These are phyloP conservation scores for Sugiyamaella castrensis DNA, from an alignment of 1,139 yeast species.

Conservation along the genomic window DNA sequence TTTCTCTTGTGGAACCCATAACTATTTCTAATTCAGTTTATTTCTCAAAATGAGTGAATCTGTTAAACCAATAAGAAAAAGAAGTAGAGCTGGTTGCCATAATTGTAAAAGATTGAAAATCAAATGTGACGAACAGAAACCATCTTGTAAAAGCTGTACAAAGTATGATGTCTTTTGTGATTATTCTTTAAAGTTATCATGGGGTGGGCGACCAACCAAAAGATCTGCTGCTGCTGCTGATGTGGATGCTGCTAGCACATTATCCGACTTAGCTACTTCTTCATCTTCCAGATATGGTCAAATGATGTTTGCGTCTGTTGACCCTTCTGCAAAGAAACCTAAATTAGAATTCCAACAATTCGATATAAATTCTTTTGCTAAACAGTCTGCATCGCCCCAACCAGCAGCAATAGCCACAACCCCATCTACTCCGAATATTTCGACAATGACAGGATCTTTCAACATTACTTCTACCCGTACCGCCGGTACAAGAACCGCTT, in stretches of 20 bases:
- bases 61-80: slow-evolving; percentile 25
- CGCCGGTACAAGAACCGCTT: slow-evolving; percentile 2
- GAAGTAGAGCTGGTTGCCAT: slow-evolving; percentile 36
- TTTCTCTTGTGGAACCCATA: no score
- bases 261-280: no score
- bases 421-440: no score
- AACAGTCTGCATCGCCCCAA: background rate
- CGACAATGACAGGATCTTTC: no score
- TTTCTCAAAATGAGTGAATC: background rate
- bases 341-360: no score
- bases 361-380: background rate
- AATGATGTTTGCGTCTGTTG: no score
- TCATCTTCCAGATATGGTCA: no score
- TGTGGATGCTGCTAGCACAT: no score
- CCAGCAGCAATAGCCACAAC: no score
- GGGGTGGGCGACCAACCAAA: slow-evolving; percentile 76
- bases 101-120: slow-evolving; percentile 27
- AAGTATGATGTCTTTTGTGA: slow-evolving; percentile 56
- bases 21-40: no score
- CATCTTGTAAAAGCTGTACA: slow-evolving; percentile 57
- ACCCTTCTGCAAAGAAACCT: no score
- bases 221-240: slow-evolving; percentile 26
- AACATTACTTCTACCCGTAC: background rate
- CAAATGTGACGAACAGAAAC: slow-evolving; percentile 69
- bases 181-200: slow-evolving; percentile 59